phyloP scores from a whole-genome alignment of 345 rosid species.

The Syzygium aromaticum region DNA sequence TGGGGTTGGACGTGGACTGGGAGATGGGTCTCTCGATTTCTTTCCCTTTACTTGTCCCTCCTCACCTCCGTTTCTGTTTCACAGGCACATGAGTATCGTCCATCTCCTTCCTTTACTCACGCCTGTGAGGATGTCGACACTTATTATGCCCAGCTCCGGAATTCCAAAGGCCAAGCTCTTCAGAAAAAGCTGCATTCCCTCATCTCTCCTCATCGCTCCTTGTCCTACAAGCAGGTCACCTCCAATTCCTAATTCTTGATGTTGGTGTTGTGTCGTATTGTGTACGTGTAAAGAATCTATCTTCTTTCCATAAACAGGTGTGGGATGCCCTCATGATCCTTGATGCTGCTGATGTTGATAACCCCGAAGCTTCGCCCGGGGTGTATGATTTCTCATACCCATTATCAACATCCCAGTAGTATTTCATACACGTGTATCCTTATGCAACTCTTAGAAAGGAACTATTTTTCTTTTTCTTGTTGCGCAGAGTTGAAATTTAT shows the following conservation, averaged over 20 bases:
- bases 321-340: constrained; percentile 13
- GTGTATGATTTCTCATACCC: neutral
- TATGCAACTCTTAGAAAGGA: neutral
- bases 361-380: constrained; percentile 4
- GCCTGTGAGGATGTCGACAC: constrained; percentile 1
- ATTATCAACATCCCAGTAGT: neutral
- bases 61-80: neutral
- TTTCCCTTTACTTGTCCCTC: neutral
- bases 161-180: neutral
- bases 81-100: neutral
- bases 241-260: neutral
- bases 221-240: constrained; percentile 2
- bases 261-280: no score
- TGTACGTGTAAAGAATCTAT: no score
- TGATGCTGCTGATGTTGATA: constrained; percentile 3
- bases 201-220: neutral
- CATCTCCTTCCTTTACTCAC: neutral
- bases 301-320: constrained; percentile 1
- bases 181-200: constrained; percentile 1
- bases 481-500: constrained; percentile 6
- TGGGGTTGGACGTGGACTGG: neutral
- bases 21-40: neutral
- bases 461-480: neutral
- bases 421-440: neutral
- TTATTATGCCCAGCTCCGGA: neutral